A percentile compares a stretch with the other conserved stretches of the same genome.
Evolutionary conservation across 306 rosid genomes (phyloP).

Genomic region (Ceratonia siliqua): DNA sequence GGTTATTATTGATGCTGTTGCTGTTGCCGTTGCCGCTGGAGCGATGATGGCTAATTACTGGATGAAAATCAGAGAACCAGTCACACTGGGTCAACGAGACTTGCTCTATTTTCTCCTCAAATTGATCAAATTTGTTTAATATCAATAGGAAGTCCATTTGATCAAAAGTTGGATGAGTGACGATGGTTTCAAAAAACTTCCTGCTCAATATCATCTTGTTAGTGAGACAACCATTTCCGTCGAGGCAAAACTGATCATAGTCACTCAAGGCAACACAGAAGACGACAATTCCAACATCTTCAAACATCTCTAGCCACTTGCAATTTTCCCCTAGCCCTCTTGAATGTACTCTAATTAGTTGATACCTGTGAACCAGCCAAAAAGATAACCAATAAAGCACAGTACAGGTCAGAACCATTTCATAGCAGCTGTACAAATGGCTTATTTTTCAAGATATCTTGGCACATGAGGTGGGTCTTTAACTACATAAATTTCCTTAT

Average conservation of each 20-base stretch:
- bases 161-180: constrained; percentile 86
- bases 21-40: constrained; percentile 49
- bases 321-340: constrained; percentile 81
- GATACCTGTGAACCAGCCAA: constrained; percentile 43
- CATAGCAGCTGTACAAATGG: background rate
- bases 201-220: constrained; percentile 82
- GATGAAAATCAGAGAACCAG: constrained; percentile 87
- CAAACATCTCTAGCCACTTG: constrained; percentile 99
- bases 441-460: background rate
- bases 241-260: constrained; percentile 74
- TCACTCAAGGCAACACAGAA: constrained; percentile 90
- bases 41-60: constrained; percentile 62
- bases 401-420: constrained; percentile 27
- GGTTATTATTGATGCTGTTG: constrained; percentile 64
- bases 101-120: constrained; percentile 79
- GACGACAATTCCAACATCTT: constrained; percentile 86
- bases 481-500: background rate
- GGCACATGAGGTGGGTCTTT: background rate
- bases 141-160: constrained; percentile 86
- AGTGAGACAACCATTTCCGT: constrained; percentile 60
- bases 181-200: constrained; percentile 78
- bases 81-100: constrained; percentile 69
- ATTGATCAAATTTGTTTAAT: constrained; percentile 77
- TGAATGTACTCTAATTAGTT: constrained; percentile 49
- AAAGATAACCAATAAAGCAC: background rate